These are phyloP conservation scores for Annona squamosa DNA, from an alignment of 164 flowering plant genomes.

Conservation along the genomic window DNA sequence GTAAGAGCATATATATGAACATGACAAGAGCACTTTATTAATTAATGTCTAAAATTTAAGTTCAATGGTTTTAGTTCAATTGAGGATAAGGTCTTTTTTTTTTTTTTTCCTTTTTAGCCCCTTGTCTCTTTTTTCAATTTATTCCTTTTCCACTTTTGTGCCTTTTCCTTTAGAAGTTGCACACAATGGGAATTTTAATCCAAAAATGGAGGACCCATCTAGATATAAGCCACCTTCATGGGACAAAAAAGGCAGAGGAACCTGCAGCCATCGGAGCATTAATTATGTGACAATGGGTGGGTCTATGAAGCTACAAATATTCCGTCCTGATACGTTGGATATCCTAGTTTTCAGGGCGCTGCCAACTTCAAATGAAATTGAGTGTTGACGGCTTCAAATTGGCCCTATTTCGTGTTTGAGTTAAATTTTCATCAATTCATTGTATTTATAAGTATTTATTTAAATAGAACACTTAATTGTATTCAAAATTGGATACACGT, in stretches of 20 bases:
- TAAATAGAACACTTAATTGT: too few relatives aligned
- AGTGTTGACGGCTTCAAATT: too few relatives aligned
- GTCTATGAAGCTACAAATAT: not conserved
- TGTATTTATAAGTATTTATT: too few relatives aligned
- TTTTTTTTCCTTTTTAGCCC: too few relatives aligned
- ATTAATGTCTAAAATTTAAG: not conserved
- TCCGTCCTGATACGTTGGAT: not conserved
- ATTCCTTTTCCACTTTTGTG: not conserved
- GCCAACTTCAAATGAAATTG: too few relatives aligned
- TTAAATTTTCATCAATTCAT: too few relatives aligned
- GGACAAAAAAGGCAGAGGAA: not conserved
- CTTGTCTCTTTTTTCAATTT: not conserved
- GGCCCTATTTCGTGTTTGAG: too few relatives aligned
- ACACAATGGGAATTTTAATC: not conserved
- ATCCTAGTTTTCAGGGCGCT: too few relatives aligned
- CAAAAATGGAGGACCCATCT: not conserved
- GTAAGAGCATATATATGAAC: not conserved
- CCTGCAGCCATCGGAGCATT: not conserved
- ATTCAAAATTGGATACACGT: too few relatives aligned
- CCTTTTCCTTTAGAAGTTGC: not conserved
- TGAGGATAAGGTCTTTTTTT: not conserved
- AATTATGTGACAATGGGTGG: not conserved
- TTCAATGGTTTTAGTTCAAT: not conserved
- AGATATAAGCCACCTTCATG: not conserved
- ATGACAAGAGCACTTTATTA: not conserved